Base-by-base conservation (phyloP, 164 flowering plant genomes). In the Stephania cephalantha region DNA sequence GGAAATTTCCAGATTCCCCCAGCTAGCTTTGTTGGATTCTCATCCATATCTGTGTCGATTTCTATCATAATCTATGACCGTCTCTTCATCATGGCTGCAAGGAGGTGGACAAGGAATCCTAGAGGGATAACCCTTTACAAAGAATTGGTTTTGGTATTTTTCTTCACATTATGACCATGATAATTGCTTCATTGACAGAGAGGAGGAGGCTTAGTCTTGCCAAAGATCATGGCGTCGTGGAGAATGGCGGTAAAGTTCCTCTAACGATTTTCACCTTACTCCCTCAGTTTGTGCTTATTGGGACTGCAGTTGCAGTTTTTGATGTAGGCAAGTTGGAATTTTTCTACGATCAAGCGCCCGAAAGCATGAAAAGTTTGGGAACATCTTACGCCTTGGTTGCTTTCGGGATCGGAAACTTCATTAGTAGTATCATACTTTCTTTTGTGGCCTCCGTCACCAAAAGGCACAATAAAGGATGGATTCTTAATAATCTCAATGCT, bases 381-480 rank as follows among this genome's bases (percentile, higher is more conserved):
- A 73, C 75, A 2, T 45, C 75, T 45, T 73, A 73, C 46, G 25
- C 30, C 44, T 64, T 46, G 58, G 25, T 31, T 22, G 29, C 55
- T 12, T 29, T 73, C 9, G 75, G 75, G 35, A 66, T 73, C 4
- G 68, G 75, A 6, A 73, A 74, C 74, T 81, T 82, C 65, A 72
- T 85, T 35, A 85, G 87, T 65, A 83, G 85, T 68, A 77, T 83
- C 67, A 53, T 85, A 12, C 80, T 85, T 0, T 44, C 78, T 4
- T 74, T 80, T 9, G 81, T 83, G 64, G 69, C 85, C 10, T 42
- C 64, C 17, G 61, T 85, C 44, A 85, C 82, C 31, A 76, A 78
- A 77, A 71, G 58, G 52, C n/a, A 78, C 72, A 82, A 80, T 7
- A 77, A 63, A 46, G 85, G 84, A 29, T 85, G 87, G 87, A 78